Evolutionary conservation across 306 rosid genomes (phyloP).

Genomic region (Cicer judaicum): DNA sequence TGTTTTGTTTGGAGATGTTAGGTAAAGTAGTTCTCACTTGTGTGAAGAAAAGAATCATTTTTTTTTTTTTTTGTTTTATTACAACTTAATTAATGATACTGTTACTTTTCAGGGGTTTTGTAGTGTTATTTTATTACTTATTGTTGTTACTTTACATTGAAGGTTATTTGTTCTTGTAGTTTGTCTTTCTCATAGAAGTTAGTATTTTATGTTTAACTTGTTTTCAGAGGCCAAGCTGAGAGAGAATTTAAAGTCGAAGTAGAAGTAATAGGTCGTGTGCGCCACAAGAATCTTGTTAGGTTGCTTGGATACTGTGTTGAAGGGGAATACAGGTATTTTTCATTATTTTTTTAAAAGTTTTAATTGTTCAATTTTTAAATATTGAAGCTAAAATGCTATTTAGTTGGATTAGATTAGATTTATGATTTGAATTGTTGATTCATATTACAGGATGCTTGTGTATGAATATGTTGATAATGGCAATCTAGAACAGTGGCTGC

Average conservation of each 20-base stretch:
- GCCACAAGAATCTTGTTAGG: constrained; percentile 97
- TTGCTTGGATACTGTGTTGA: constrained; percentile 98
- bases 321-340: constrained; percentile 90
- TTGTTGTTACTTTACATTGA: background rate
- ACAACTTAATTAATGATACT: constrained; percentile 33
- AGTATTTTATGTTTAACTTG: constrained; percentile 33
- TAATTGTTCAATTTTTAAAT: background rate
- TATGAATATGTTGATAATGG: constrained; percentile 95
- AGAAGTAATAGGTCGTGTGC: constrained; percentile 92
- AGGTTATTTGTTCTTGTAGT: constrained; percentile 19
- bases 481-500: constrained; percentile 95
- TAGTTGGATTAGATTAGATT: constrained; percentile 22
- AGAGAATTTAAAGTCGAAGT: constrained; percentile 95
- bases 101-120: constrained; percentile 38
- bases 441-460: constrained; percentile 86
- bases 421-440: constrained; percentile 38
- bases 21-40: constrained; percentile 47
- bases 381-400: constrained; percentile 32
- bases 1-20: constrained; percentile 48
- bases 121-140: constrained; percentile 18
- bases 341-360: background rate
- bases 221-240: constrained; percentile 95
- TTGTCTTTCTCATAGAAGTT: constrained; percentile 20
- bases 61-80: constrained; percentile 40
- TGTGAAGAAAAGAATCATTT: constrained; percentile 45